These are phyloP conservation scores for Podospora comata DNA, from an alignment of 495 filamentous ascomycete species.

Conservation along the genomic window DNA sequence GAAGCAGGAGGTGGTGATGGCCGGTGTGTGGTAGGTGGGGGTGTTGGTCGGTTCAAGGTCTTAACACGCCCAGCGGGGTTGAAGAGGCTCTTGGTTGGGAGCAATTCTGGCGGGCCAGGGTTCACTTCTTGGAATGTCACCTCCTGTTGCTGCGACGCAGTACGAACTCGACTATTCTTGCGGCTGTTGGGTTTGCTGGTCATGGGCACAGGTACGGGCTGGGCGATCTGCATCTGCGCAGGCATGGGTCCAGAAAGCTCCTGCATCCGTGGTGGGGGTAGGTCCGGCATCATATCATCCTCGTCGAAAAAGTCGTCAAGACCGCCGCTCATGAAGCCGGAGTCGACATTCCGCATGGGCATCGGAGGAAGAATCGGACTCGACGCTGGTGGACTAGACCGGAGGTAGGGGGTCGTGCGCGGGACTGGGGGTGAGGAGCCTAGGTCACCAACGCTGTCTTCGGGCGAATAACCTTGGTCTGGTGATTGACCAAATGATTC, in stretches of 20 bases:
- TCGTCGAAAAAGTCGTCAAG: constrained; percentile 57
- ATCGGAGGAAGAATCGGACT: constrained; percentile 71
- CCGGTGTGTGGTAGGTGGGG: constrained; percentile 22
- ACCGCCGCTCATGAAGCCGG: constrained; percentile 75
- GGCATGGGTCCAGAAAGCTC: constrained; percentile 17
- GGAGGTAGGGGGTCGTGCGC: constrained; percentile 44
- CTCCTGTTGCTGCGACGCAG: constrained; percentile 24
- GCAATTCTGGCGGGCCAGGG: constrained; percentile 43
- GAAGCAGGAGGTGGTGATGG: constrained; percentile 7
- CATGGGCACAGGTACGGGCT: constrained; percentile 13
- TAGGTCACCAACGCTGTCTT: constrained; percentile 59
- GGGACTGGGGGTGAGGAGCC: constrained; percentile 78
- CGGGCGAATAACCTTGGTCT: constrained; percentile 52
- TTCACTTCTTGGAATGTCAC: constrained; percentile 41
- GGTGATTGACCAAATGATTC: constrained; percentile 54
- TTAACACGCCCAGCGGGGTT: constrained; percentile 36
- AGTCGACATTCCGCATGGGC: constrained; percentile 58
- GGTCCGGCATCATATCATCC: constrained; percentile 28
- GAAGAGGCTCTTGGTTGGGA: constrained; percentile 46
- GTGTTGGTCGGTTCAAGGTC: constrained; percentile 23
- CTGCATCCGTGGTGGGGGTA: constrained; percentile 22
- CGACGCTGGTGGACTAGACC: constrained; percentile 57
- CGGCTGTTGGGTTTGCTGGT: constrained; percentile 16
- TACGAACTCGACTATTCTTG: constrained; percentile 16
- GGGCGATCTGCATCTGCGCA: constrained; percentile 15